Evolutionary conservation across 2,329 filamentous ascomycete species (phyloP), one percentile per base, ranked within the genome.

Genomic region (Hypoxylon sp.): DNA sequence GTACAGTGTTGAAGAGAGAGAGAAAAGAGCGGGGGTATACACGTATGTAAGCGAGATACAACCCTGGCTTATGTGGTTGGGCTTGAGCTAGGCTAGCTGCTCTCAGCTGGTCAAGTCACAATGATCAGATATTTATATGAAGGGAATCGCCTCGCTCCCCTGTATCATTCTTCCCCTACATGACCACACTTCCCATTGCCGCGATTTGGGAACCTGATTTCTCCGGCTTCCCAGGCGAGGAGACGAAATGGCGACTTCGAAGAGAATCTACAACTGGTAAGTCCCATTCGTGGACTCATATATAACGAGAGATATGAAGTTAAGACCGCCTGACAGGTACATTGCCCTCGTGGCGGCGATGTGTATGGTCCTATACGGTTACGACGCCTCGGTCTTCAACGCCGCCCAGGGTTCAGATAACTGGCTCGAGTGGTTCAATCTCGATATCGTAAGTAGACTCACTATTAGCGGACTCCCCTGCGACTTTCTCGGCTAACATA

Each of bases 341-440:
- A 87, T 90, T 70, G 89, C 88, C 64, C 81, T 91, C 53, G 87
- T 91, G 69, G 90, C 90, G 61, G 89, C 90, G 73, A 88, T 88
- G 76, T 91, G 88, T 77, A 92, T 92, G 90, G 88, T 91, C 21
- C 82, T 92, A 46, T 92, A 91, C 75, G 90, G 90, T 61, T 92
- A 92, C 75, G 90, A 92, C 83, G 89, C 90, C 1, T 90, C 88
- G 37, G 89, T 91, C 48, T 92, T 89, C 82, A 92, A 92, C 76
- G 88, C 89, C 4, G 85, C 91, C 5, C 90, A 91, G 77, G 88
- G 87, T 30, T 91, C 88, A 1, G 77, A 86, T 12, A 85, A 91
- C 75, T 92, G 90, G 90, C 79, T 88, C 11, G 80, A 79, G 16
- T 92, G 85, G 79, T 91, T 91, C 77, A 81, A 89, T 70, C 74